phyloP scores from a whole-genome alignment of 768 basidiomycete genomes.

The button mushroom (Agaricus bisporus) region DNA sequence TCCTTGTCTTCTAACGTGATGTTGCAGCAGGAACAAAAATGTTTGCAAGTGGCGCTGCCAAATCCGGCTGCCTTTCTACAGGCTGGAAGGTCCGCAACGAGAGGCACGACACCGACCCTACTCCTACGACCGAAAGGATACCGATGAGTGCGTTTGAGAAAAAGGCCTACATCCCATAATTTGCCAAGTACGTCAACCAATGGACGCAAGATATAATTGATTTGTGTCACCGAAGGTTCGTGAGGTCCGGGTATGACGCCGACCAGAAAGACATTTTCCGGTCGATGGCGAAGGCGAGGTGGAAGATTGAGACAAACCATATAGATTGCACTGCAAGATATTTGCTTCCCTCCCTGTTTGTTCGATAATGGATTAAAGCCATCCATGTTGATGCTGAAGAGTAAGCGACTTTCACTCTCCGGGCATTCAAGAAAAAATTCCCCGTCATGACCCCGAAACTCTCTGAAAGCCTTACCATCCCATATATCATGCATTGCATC shows the following conservation, averaged over 20 bases:
- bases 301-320: conserved; percentile 30
- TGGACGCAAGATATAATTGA: conserved; percentile 30
- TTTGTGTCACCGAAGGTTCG: conserved; percentile 21
- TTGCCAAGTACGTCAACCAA: conserved; percentile 27
- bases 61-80: conserved; percentile 22
- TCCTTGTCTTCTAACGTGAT: background rate
- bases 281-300: conserved; percentile 15
- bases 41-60: background rate
- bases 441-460: conserved; percentile 2
- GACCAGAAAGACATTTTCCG: conserved; percentile 30
- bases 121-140: conserved; percentile 14
- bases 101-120: conserved; percentile 16
- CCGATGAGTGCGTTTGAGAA: conserved; percentile 15
- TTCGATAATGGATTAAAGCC: conserved; percentile 25
- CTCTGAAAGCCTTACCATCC: background rate
- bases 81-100: conserved; percentile 29
- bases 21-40: conserved; percentile 11
- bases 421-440: conserved; percentile 2
- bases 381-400: conserved; percentile 15
- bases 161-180: conserved; percentile 25
- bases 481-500: background rate
- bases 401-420: background rate
- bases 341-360: conserved; percentile 19
- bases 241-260: conserved; percentile 18
- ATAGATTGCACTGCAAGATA: conserved; percentile 18